These are phyloP conservation scores for Helianthus annuus DNA, from an alignment of 129 eudicot species.

Conservation along the genomic window DNA sequence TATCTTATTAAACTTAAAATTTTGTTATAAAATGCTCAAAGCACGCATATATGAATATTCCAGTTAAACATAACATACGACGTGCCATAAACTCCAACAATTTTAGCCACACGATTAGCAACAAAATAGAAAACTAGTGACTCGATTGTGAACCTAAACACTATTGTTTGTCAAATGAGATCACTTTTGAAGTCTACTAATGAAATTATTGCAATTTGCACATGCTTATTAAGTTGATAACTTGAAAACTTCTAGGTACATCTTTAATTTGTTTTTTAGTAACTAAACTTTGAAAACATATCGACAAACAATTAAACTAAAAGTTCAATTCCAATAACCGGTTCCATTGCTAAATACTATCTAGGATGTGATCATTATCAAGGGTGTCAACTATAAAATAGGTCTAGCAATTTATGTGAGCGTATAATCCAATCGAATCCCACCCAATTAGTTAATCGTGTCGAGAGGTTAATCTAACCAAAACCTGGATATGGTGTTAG, in stretches of 20 bases:
- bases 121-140: background rate
- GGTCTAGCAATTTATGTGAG: background rate
- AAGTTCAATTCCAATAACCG: background rate
- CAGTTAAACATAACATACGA: background rate
- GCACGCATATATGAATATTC: background rate
- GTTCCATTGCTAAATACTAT: background rate
- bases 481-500: background rate
- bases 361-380: background rate
- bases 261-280: background rate
- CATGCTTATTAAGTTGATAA: conserved; percentile 10
- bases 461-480: background rate
- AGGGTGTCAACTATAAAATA: background rate
- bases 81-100: background rate
- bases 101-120: background rate
- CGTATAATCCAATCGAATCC: background rate
- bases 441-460: background rate
- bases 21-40: conserved; percentile 2
- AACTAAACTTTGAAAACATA: background rate
- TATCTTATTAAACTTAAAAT: background rate
- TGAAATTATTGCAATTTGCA: background rate
- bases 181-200: background rate
- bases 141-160: background rate
- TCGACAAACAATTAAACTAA: background rate
- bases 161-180: background rate
- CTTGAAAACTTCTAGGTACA: background rate